These are phyloP conservation scores for Debaryomyces castellii DNA, from an alignment of 805 yeast species.

Conservation along the genomic window DNA sequence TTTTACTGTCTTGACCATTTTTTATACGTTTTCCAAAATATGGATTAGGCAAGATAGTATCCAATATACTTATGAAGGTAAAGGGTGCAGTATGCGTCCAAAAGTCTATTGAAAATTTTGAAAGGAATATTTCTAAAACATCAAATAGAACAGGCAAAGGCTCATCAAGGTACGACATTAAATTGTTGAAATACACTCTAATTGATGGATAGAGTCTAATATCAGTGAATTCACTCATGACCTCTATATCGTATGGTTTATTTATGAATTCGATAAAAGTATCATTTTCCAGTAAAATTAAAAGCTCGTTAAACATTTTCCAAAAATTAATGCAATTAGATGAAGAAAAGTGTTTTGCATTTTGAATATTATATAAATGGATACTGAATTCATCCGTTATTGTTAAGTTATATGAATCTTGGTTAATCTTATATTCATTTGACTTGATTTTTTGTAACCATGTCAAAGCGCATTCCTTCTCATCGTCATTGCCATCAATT, in stretches of 20 bases:
- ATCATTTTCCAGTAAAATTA: constrained; percentile 32
- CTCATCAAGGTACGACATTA: constrained; percentile 47
- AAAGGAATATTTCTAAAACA: constrained; percentile 46
- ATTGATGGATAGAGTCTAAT: constrained; percentile 36
- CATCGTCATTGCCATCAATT: constrained; percentile 51
- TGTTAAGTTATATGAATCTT: constrained; percentile 17
- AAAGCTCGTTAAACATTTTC: constrained; percentile 36
- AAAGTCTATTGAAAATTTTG: constrained; percentile 41
- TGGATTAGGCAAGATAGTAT: constrained; percentile 58
- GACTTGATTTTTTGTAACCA: constrained; percentile 6
- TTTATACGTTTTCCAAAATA: constrained; percentile 38
- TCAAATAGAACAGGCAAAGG: constrained; percentile 59
- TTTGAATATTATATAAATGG: constrained; percentile 54
- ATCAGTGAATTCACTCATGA: constrained; percentile 25
- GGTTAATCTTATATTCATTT: constrained; percentile 3
- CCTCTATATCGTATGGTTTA: constrained; percentile 27
- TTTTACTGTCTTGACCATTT: constrained; percentile 14
- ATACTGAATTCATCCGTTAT: constrained; percentile 55
- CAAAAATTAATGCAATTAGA: constrained; percentile 47
- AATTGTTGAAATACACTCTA: constrained; percentile 48
- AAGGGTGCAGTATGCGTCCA: constrained; percentile 60
- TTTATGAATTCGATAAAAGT: constrained; percentile 31
- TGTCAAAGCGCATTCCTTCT: constrained; percentile 47
- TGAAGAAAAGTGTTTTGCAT: constrained; percentile 47
- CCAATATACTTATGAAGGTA: constrained; percentile 56